Percentiles rank a stretch among this genome's conserved stretches.
Evolutionary conservation across 1,139 yeast species (phyloP).

Genomic region (Kurtzmaniella natalensis): DNA sequence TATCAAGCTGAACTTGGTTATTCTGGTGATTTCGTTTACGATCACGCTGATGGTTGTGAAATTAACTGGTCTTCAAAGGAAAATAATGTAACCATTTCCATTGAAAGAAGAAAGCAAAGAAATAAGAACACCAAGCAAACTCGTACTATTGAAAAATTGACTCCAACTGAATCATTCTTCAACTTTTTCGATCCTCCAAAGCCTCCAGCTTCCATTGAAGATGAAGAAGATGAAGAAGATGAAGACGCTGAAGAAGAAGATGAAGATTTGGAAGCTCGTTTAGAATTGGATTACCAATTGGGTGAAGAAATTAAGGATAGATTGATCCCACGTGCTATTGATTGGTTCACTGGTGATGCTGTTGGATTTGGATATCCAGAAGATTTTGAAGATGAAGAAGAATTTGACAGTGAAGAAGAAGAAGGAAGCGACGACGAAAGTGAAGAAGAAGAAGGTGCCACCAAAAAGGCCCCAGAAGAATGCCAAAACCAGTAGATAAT

Average conservation of each 20-base stretch:
- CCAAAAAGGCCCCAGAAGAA: slow-evolving; percentile 71
- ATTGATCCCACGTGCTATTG: slow-evolving; percentile 91
- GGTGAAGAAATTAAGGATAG: slow-evolving; percentile 97
- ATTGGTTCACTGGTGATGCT: slow-evolving; percentile 99
- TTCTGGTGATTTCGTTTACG: slow-evolving; percentile 94
- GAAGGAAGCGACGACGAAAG: slow-evolving; percentile 35
- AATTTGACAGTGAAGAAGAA: slow-evolving; percentile 46
- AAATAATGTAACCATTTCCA: slow-evolving; percentile 74
- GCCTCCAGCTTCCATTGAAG: slow-evolving; percentile 51
- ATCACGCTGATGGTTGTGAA: slow-evolving; percentile 89
- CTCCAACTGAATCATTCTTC: slow-evolving; percentile 92
- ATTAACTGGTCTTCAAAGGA: slow-evolving; percentile 84
- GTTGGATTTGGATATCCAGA: slow-evolving; percentile 52
- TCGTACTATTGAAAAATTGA: slow-evolving; percentile 89
- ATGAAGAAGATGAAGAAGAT: slow-evolving; percentile 35
- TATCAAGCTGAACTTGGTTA: slow-evolving; percentile 94
- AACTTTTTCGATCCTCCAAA: slow-evolving; percentile 93
- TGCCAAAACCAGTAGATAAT: slow-evolving; percentile 83
- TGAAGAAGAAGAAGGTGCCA: slow-evolving; percentile 33
- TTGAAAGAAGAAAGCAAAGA: slow-evolving; percentile 96
- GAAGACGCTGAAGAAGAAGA: slow-evolving; percentile 60
- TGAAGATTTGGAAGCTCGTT: slow-evolving; percentile 74
- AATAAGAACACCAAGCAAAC: slow-evolving; percentile 97
- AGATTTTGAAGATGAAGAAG: slow-evolving; percentile 45
- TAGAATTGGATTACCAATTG: slow-evolving; percentile 89